Conservation (phyloP, 2,329 filamentous ascomycete species). For the Samsoniella hepiali region DNA sequence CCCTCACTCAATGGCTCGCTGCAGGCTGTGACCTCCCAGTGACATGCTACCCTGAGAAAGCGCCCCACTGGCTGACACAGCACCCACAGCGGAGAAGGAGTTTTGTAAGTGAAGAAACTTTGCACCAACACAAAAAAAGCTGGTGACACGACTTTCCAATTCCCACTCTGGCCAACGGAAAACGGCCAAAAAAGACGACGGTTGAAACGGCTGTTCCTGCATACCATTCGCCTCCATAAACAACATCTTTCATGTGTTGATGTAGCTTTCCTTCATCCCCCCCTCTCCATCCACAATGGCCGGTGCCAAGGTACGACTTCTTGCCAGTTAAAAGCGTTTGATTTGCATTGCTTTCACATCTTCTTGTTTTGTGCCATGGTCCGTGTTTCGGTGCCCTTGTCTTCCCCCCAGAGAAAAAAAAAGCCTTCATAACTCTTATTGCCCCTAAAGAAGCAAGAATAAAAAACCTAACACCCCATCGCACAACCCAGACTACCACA, state of each 20-base stretch:
- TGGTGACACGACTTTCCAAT: constrained; percentile 1
- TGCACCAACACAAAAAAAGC: constrained; percentile 3
- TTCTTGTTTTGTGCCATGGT: neutral
- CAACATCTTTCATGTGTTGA: neutral
- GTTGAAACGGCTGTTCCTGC: neutral
- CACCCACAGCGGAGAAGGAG: constrained; percentile 4
- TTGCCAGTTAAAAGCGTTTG: neutral
- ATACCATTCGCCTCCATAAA: neutral
- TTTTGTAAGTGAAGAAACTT: constrained; percentile 16
- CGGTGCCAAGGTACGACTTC: constrained; percentile 16
- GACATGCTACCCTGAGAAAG: constrained; percentile 10
- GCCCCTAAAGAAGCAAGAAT: neutral
- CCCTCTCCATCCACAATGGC: constrained; percentile 6
- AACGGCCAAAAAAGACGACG: neutral
- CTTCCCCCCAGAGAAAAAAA: too few relatives aligned
- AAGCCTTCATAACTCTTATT: neutral
- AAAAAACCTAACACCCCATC: neutral
- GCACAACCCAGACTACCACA: neutral
- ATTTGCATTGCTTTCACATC: neutral
- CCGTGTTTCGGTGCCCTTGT: neutral
- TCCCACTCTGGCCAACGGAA: neutral
- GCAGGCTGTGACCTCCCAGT: constrained; percentile 6
- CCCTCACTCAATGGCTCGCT: neutral
- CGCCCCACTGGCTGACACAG: constrained; percentile 16
- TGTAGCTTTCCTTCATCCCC: constrained; percentile 9